phyloP scores from a whole-genome alignment of 257 asterid genomes.

The Phtheirospermum japonicum region DNA sequence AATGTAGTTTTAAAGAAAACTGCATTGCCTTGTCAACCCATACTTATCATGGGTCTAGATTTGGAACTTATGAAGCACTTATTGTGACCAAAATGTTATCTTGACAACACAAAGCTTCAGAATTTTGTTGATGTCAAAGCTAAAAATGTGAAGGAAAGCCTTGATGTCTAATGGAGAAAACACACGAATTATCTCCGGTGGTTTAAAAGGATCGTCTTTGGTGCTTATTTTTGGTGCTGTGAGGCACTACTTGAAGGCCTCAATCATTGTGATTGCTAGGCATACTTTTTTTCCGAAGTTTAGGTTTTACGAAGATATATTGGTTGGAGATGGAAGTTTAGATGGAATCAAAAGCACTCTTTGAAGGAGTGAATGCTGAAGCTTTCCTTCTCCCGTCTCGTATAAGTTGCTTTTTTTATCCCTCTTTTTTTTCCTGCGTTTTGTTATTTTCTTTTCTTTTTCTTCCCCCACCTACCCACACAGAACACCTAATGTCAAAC shows the following conservation, averaged over 20 bases:
- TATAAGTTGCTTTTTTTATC: no score
- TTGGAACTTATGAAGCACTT: not conserved
- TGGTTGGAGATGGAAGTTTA: not conserved
- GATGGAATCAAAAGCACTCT: not conserved
- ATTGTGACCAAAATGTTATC: conserved; percentile 2
- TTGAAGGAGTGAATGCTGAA: not conserved
- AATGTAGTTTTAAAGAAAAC: not conserved
- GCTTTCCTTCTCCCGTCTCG: not conserved
- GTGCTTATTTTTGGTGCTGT: conserved; percentile 4
- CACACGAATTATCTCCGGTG: conserved; percentile 1
- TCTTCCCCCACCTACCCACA: no score
- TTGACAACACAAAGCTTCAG: not conserved
- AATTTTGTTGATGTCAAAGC: not conserved
- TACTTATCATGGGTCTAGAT: not conserved
- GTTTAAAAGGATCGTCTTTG: not conserved
- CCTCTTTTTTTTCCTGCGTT: not conserved
- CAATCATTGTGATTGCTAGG: not conserved
- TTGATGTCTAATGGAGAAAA: not conserved
- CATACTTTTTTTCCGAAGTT: not conserved
- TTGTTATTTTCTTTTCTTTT: not conserved
- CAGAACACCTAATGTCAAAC: conserved; percentile 9
- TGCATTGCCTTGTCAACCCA: not conserved
- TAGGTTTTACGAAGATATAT: conserved; percentile 11
- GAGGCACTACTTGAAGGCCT: conserved; percentile 10
- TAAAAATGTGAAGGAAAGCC: conserved; percentile 10